Evolutionary conservation across 495 filamentous ascomycete species (phyloP).

Genomic region (Aspergillus carlsbadensis): DNA sequence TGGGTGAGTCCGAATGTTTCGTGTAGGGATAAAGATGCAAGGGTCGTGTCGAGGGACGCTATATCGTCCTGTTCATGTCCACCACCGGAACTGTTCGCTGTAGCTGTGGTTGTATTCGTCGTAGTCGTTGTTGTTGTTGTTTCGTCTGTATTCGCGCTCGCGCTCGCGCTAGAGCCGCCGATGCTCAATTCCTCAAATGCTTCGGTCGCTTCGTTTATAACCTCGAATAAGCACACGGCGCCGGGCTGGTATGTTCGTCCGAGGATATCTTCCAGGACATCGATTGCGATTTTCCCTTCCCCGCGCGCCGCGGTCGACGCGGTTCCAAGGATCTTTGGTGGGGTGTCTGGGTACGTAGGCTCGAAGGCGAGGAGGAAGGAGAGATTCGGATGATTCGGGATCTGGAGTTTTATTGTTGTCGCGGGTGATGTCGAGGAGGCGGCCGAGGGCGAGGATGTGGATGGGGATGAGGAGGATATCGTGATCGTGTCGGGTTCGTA

Average conservation of each 20-base stretch:
- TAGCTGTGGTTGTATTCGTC: neutral
- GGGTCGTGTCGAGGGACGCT: neutral
- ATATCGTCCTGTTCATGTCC: neutral
- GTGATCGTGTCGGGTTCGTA: constrained; percentile 70
- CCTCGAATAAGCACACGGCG: constrained; percentile 82
- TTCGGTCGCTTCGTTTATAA: constrained; percentile 61
- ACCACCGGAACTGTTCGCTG: neutral
- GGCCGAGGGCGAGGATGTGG: too few relatives aligned
- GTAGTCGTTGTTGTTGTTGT: constrained; percentile 8
- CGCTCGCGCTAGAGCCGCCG: constrained; percentile 22
- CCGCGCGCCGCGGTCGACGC: constrained; percentile 54
- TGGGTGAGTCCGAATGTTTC: constrained; percentile 37
- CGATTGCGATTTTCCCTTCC: constrained; percentile 63
- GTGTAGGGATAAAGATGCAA: constrained; percentile 26
- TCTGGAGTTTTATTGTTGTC: constrained; percentile 40
- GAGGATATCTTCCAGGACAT: constrained; percentile 64
- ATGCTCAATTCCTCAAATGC: constrained; percentile 49
- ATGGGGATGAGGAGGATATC: constrained; percentile 34
- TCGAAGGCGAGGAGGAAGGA: constrained; percentile 68
- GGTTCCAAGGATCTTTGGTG: constrained; percentile 68
- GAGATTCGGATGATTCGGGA: constrained; percentile 42
- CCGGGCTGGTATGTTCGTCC: constrained; percentile 65
- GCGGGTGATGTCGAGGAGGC: constrained; percentile 39
- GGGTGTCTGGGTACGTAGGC: constrained; percentile 65
- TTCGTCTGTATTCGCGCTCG: neutral